Percentiles rank a stretch among this genome's conserved stretches.
These are phyloP conservation scores for Hyaloscypha bicolor DNA, from an alignment of 495 filamentous ascomycete species.

Conservation along the genomic window DNA sequence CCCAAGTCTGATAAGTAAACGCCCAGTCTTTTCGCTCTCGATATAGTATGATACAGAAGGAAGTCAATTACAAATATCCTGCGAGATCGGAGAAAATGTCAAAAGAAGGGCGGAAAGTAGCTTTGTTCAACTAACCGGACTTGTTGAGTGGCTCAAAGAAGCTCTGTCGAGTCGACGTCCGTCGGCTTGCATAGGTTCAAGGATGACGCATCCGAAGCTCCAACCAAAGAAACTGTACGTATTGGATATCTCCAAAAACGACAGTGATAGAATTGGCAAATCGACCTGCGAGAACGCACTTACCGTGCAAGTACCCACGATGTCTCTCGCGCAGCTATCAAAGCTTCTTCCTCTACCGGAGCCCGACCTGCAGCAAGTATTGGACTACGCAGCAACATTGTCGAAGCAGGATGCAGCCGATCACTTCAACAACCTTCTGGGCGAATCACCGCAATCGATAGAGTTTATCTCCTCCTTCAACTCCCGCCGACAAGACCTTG, in stretches of 20 bases:
- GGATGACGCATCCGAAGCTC: slow-evolving; percentile 18
- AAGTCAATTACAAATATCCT: slow-evolving; percentile 11
- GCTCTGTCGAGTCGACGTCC: neutral
- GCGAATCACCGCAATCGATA: slow-evolving; percentile 79
- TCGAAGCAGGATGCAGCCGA: slow-evolving; percentile 75
- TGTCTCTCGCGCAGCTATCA: slow-evolving; percentile 70
- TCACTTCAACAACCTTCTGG: slow-evolving; percentile 86
- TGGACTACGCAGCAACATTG: slow-evolving; percentile 72
- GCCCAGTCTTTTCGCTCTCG: no score
- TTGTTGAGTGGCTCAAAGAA: no score
- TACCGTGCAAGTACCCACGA: slow-evolving; percentile 26
- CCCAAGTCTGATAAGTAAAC: neutral
- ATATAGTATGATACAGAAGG: neutral
- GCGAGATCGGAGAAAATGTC: slow-evolving; percentile 6
- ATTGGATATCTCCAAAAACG: neutral
- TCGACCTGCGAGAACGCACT: neutral
- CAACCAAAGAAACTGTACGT: neutral
- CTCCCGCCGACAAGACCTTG: slow-evolving; percentile 57
- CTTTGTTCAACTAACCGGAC: no score
- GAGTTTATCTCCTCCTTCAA: slow-evolving; percentile 96
- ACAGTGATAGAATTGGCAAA: neutral
- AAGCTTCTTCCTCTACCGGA: slow-evolving; percentile 82
- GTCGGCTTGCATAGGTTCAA: neutral
- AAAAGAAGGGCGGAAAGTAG: slow-evolving; percentile 12
- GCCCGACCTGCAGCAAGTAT: slow-evolving; percentile 75